Evolutionary conservation across 805 yeast genomes (phyloP), one percentile per base, ranked within the genome.

Genomic region (Lachancea nothofagi): DNA sequence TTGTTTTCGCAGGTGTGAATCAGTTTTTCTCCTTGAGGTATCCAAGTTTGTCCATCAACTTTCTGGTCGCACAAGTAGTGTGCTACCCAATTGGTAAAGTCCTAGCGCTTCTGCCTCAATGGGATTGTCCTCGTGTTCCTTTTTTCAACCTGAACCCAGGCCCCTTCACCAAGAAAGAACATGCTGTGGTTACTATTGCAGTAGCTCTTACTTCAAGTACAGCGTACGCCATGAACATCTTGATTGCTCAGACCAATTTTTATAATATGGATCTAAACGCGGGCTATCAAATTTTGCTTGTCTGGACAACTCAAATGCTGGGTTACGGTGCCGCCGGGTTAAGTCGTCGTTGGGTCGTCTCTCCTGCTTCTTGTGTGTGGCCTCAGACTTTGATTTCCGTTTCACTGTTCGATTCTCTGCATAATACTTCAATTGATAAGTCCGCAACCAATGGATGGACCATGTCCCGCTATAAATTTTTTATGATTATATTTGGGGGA

Each of bases 301-400:
- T 71, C 28, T 63, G 75, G 55, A 69, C 80, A 15, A 72, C 83
- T 28, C 85, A 80, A 57, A 70, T 72, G 57, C 62, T 80, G 46
- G 86, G 86, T 19, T 78, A 78, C 50, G 82, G 83, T 34, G 64
- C 77, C 28, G 83, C 83, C 36, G 86, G 86, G 13, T 40, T 80
- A 36, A 65, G 75, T 24, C 68, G 81, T 55, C 68, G 74, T 53
- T 67, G 77, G 42, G 68, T 78, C 40, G 79, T 80, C 27, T 72
- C 75, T 47, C 80, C 84, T 9, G 71, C 80, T 10, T 65, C 74
- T 27, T 74, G 77, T 48, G 64, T 78, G 41, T 80, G 85, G 85
- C 85, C 85, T 6, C 66, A 74, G 18, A 70, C 74, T 45, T 64
- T 80, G 54, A 80, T 78, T 44, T 70, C 78, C 3, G 57, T 77